These are phyloP conservation scores for Spiraea crenata DNA, from an alignment of 331 rosid species.

Conservation along the genomic window DNA sequence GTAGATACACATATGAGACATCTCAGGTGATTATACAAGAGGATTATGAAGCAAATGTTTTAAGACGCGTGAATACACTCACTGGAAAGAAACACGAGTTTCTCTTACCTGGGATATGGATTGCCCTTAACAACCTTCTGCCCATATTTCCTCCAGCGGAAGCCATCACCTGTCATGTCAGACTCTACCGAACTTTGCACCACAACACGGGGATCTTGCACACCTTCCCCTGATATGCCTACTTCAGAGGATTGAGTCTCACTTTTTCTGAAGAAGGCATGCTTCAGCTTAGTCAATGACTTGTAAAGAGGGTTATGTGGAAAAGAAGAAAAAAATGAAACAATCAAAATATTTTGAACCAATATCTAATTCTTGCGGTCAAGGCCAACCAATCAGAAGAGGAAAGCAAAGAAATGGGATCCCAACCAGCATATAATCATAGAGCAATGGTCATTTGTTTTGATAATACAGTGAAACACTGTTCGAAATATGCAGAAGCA, in stretches of 20 bases:
- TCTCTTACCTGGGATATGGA: slow-evolving; percentile 73
- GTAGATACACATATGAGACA: too few species aligned
- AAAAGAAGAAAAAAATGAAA: slow-evolving; percentile 8
- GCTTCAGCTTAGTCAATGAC: not conserved
- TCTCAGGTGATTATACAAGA: not conserved
- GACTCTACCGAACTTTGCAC: slow-evolving; percentile 60
- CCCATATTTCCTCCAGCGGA: slow-evolving; percentile 99
- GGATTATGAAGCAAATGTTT: not conserved
- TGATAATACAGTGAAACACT: not conserved
- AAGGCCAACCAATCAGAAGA: not conserved
- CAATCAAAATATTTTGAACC: not conserved
- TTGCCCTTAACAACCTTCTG: slow-evolving; percentile 95
- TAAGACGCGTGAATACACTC: not conserved
- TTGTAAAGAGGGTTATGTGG: not conserved
- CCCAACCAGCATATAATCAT: not conserved
- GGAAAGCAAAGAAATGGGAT: not conserved
- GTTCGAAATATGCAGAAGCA: not conserved
- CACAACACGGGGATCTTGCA: slow-evolving; percentile 51
- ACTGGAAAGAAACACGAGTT: not conserved
- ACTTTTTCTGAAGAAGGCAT: slow-evolving; percentile 53
- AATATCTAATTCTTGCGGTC: not conserved
- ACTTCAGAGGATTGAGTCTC: slow-evolving; percentile 59
- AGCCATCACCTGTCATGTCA: slow-evolving; percentile 69
- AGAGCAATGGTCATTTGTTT: not conserved
- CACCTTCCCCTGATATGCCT: slow-evolving; percentile 50